Conservation (phyloP, 495 filamentous ascomycete species). For the Hyaloscypha bicolor region DNA sequence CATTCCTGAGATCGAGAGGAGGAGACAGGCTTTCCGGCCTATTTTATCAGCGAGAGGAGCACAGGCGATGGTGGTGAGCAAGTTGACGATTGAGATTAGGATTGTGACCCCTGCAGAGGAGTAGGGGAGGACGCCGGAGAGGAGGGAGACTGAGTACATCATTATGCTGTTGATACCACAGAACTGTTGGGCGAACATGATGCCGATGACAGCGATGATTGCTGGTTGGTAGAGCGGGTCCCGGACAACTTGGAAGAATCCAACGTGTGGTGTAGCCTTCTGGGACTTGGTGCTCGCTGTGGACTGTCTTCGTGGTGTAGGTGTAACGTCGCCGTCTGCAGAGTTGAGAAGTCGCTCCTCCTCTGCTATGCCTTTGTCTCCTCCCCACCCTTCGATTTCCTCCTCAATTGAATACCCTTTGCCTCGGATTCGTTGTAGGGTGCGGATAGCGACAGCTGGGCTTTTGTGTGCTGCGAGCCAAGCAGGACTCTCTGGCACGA, state of each 20-base stretch:
- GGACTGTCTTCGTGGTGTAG: slow-evolving; percentile 39
- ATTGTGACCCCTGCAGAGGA: slow-evolving; percentile 81
- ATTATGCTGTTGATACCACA: slow-evolving; percentile 95
- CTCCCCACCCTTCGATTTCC: slow-evolving; percentile 69
- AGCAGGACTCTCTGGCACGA: slow-evolving; percentile 82
- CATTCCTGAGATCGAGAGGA: slow-evolving; percentile 82
- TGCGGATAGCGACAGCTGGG: slow-evolving; percentile 58
- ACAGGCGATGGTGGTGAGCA: slow-evolving; percentile 76
- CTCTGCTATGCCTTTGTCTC: slow-evolving; percentile 41
- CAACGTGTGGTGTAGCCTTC: slow-evolving; percentile 50
- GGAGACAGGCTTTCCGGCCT: slow-evolving; percentile 80
- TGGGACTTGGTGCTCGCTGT: slow-evolving; percentile 44
- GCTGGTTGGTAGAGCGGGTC: slow-evolving; percentile 72
- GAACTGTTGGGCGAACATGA: slow-evolving; percentile 93
- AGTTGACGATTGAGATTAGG: slow-evolving; percentile 81
- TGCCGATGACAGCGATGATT: slow-evolving; percentile 80
- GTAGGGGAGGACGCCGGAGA: slow-evolving; percentile 74
- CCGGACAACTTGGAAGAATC: slow-evolving; percentile 65
- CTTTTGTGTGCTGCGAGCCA: slow-evolving; percentile 77
- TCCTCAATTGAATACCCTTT: slow-evolving; percentile 67
- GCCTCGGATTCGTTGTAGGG: slow-evolving; percentile 76
- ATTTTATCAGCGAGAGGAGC: slow-evolving; percentile 85
- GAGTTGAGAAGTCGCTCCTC: slow-evolving; percentile 50
- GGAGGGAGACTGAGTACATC: slow-evolving; percentile 94
- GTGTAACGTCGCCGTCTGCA: not conserved